Percentiles rank a stretch among this genome's conserved stretches.
Conservation (phyloP, 768 basidiomycete species). For the Termitomyces sp. region DNA sequence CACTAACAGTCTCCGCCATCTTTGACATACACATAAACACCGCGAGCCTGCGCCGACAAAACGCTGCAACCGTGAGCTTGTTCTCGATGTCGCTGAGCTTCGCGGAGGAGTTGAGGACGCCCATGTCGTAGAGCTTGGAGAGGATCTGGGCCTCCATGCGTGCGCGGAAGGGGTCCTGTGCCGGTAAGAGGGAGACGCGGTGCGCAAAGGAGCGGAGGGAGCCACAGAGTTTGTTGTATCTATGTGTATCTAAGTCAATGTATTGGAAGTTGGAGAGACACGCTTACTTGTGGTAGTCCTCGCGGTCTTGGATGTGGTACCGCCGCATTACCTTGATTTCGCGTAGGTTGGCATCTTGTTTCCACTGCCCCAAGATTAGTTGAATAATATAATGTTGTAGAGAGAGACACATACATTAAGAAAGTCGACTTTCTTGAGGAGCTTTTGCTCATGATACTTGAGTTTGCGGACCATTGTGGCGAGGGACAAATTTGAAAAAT, state of each 20-base stretch:
- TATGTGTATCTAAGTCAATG: constrained; percentile 19
- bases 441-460: constrained; percentile 94
- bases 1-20: constrained; percentile 94
- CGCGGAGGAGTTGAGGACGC: constrained; percentile 79
- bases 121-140: constrained; percentile 96
- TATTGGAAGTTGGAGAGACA: background rate
- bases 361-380: constrained; percentile 80
- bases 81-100: constrained; percentile 96
- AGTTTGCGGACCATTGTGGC: constrained; percentile 38
- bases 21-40: constrained; percentile 90
- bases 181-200: constrained; percentile 80
- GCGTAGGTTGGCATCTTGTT: constrained; percentile 85
- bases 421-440: constrained; percentile 97
- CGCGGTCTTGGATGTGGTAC: constrained; percentile 93
- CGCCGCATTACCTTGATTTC: constrained; percentile 94
- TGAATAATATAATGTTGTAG: too few species aligned
- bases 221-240: constrained; percentile 95
- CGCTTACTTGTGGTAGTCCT: constrained; percentile 86
- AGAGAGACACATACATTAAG: constrained; percentile 60
- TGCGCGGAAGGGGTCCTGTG: constrained; percentile 83
- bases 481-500: background rate
- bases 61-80: constrained; percentile 92
- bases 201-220: constrained; percentile 82
- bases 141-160: constrained; percentile 85
- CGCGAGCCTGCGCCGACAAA: constrained; percentile 87